These are phyloP conservation scores for Sambucus nigra DNA, from an alignment of 129 eudicot species.

Conservation along the genomic window DNA sequence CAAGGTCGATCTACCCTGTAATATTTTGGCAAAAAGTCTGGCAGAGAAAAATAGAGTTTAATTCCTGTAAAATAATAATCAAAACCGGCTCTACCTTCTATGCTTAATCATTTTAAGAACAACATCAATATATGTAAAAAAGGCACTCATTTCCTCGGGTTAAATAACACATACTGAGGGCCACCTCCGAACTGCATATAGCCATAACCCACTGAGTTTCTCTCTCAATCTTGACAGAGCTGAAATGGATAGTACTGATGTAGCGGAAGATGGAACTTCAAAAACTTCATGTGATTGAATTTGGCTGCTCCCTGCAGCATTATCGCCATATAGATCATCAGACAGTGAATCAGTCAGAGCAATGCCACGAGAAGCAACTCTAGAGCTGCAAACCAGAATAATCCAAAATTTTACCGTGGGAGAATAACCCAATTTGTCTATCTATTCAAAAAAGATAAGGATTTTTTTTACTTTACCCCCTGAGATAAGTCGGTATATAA, in stretches of 20 bases:
- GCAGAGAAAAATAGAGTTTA: not conserved
- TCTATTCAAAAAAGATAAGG: not conserved
- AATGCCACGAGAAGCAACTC: slow-evolving; percentile 90
- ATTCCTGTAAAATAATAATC: not conserved
- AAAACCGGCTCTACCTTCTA: not conserved
- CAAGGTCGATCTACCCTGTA: no score
- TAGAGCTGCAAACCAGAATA: slow-evolving; percentile 53
- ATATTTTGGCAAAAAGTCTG: no score
- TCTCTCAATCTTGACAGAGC: slow-evolving; percentile 52
- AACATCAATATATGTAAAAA: not conserved
- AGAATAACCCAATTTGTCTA: slow-evolving; percentile 3
- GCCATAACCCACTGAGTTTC: slow-evolving; percentile 41
- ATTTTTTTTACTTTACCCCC: no score
- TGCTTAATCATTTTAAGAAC: not conserved
- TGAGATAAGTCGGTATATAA: no score
- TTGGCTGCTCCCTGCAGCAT: slow-evolving; percentile 29
- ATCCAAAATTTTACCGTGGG: not conserved
- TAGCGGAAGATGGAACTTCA: slow-evolving; percentile 39
- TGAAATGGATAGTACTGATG: slow-evolving; percentile 32
- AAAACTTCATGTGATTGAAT: slow-evolving; percentile 20
- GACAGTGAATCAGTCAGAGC: slow-evolving; percentile 56
- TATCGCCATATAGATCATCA: slow-evolving; percentile 34
- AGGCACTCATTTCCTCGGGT: not conserved
- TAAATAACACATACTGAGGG: slow-evolving; percentile 60
- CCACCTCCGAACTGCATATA: slow-evolving; percentile 63